phyloP scores from a whole-genome alignment of 257 asterid genomes.

The Capsicum baccatum region DNA sequence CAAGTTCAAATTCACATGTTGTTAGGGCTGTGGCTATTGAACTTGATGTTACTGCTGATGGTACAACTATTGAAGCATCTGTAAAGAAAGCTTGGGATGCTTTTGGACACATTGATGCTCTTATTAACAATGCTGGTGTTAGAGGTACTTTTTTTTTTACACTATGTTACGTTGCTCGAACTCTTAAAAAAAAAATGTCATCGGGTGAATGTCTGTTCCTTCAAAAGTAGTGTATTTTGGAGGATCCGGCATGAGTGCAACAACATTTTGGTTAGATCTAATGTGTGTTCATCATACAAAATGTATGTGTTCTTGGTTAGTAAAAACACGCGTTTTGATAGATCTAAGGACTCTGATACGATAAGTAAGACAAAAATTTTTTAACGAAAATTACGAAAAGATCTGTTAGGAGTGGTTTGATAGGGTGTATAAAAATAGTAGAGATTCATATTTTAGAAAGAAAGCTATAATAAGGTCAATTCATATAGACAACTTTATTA shows the following conservation, averaged over 20 bases:
- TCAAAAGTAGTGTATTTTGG: too few species aligned
- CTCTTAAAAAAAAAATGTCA: too few species aligned
- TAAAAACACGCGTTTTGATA: not conserved
- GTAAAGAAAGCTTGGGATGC: slow-evolving; percentile 65
- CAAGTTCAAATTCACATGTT: not conserved
- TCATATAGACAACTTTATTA: not conserved
- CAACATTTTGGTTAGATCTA: too few species aligned
- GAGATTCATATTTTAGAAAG: not conserved
- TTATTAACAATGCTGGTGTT: slow-evolving; percentile 70
- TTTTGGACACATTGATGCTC: slow-evolving; percentile 63
- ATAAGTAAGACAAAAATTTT: too few species aligned
- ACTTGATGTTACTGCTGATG: slow-evolving; percentile 58
- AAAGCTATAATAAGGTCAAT: not conserved
- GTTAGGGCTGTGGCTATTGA: slow-evolving; percentile 57
- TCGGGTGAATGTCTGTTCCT: too few species aligned
- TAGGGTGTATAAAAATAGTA: too few species aligned
- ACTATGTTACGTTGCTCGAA: too few species aligned
- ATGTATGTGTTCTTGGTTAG: not conserved
- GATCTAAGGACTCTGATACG: too few species aligned
- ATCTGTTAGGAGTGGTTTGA: too few species aligned
- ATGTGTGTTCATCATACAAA: not conserved
- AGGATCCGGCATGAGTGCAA: too few species aligned
- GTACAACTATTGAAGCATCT: slow-evolving; percentile 46
- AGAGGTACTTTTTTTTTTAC: slow-evolving; percentile 48
- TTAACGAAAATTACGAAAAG: too few species aligned